phyloP scores from a whole-genome alignment of 1,139 yeast species.

The Pichia inconspicua region DNA sequence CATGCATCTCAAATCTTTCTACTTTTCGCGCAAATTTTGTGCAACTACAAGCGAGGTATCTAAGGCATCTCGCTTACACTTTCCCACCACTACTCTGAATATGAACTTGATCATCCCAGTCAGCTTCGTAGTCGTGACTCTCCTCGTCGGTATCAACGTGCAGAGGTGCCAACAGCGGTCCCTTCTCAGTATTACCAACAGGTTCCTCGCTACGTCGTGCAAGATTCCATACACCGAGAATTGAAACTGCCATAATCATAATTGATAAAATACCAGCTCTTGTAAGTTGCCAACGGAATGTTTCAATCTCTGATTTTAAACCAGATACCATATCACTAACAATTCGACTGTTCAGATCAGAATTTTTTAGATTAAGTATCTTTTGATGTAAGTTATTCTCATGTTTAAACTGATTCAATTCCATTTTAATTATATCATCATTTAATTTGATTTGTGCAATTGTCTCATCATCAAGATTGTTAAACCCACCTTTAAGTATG shows the following conservation, averaged over 20 bases:
- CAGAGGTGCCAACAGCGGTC: slow-evolving; percentile 18
- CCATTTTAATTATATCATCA: slow-evolving; percentile 74
- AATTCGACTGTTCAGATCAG: slow-evolving; percentile 80
- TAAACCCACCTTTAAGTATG: slow-evolving; percentile 64
- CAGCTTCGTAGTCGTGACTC: slow-evolving; percentile 28
- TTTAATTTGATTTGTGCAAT: slow-evolving; percentile 58
- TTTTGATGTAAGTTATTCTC: slow-evolving; percentile 76
- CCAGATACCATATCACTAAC: slow-evolving; percentile 77
- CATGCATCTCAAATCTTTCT: too few species aligned
- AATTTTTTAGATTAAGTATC: slow-evolving; percentile 60
- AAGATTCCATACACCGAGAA: slow-evolving; percentile 42
- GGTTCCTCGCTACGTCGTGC: slow-evolving; percentile 26
- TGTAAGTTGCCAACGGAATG: slow-evolving; percentile 88
- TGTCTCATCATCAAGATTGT: slow-evolving; percentile 66
- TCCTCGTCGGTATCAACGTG: slow-evolving; percentile 27
- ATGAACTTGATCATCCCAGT: slow-evolving; percentile 27
- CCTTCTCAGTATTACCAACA: slow-evolving; percentile 20
- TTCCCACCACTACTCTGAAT: neutral
- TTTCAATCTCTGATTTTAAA: slow-evolving; percentile 79
- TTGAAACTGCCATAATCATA: slow-evolving; percentile 36
- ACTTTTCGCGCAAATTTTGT: neutral
- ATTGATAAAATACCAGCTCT: slow-evolving; percentile 75
- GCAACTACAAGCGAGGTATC: neutral
- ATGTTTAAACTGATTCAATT: slow-evolving; percentile 78
- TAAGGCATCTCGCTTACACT: neutral